These are phyloP conservation scores for Globisporangium okanoganense DNA, from an alignment of 352 stramenopile species.

Conservation along the genomic window DNA sequence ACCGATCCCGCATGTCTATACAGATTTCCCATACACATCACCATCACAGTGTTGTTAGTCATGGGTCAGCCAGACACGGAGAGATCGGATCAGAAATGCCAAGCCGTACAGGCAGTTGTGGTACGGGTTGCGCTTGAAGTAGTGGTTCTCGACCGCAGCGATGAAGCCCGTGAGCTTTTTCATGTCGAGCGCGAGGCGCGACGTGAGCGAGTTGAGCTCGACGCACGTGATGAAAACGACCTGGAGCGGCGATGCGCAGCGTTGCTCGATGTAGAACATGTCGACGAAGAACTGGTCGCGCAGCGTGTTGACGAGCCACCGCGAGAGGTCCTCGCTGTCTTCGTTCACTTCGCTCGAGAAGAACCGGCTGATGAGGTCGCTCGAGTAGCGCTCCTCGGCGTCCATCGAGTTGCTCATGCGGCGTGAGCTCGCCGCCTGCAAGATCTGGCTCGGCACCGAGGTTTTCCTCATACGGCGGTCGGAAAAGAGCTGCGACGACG, in stretches of 20 bases:
- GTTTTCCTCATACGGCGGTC: slow-evolving; percentile 7
- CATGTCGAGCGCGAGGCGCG: slow-evolving; percentile 43
- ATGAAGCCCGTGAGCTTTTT: slow-evolving; percentile 41
- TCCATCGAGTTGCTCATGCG: slow-evolving; percentile 18
- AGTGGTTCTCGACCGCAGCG: slow-evolving; percentile 54
- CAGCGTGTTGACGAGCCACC: slow-evolving; percentile 48
- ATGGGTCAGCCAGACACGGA: neutral
- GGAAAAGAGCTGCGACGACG: slow-evolving; percentile 9
- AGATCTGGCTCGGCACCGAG: slow-evolving; percentile 11
- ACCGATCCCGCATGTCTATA: slow-evolving; percentile 57
- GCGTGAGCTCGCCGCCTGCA: slow-evolving; percentile 16
- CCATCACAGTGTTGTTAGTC: neutral
- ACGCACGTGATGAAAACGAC: slow-evolving; percentile 54
- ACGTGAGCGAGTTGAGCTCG: slow-evolving; percentile 46
- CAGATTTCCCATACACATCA: neutral
- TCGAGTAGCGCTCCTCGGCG: slow-evolving; percentile 17
- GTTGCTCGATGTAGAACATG: slow-evolving; percentile 57
- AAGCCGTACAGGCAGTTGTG: slow-evolving; percentile 61
- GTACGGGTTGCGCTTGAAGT: slow-evolving; percentile 62
- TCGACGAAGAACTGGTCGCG: slow-evolving; percentile 60
- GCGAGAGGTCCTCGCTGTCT: slow-evolving; percentile 32
- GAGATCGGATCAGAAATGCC: neutral
- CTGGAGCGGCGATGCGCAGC: slow-evolving; percentile 37
- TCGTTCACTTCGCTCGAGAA: slow-evolving; percentile 16
- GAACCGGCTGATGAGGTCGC: slow-evolving; percentile 21